Evolutionary conservation across 768 basidiomycete species (phyloP), one percentile per base, ranked within the genome.

Genomic region (Strobilomyces dryophilus): DNA sequence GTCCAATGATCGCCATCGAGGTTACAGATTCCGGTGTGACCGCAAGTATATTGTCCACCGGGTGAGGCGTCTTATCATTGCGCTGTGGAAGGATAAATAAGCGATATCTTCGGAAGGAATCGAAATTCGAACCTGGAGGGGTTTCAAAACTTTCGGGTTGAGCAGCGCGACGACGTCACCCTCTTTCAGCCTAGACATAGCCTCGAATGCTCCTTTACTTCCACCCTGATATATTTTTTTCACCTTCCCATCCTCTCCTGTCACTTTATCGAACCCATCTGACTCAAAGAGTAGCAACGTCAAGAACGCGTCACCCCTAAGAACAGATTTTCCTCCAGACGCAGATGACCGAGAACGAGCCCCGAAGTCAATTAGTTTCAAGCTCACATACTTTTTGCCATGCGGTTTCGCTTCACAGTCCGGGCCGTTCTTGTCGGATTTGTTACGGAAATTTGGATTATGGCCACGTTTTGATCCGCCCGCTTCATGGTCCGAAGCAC

Each of bases 91-190:
- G 44, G 12, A 36, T 53, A 12, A 49, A n/a, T 7, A 35, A 29
- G 45, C 14, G 15, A 15, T 7, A 12, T 8, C 18, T 8, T 11
- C 24, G 43, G 5, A 26, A 59, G 9, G 8, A 7, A 17, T 18
- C 7, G 29, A 31, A 34, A 44, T 5, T 58, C 80, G 53, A 49
- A 92, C 92, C 71, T 90, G 85, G 57, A 88, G 87, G 11, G 94
- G 94, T 62, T 90, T 90, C 52, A 97, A 72, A 42, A 98, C 80
- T 49, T 79, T 79, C 0, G 97, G 93, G 62, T 95, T 97, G 18
- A 98, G 73, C 39, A 99, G 76, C 1, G 92, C 90, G 37, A 98
- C 75, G 5, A 98, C 94, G 44, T 92, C 87, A 2, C 97, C 97
- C 59, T 93, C 89, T 54, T 83, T 83, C 50, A 95, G 70, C 62